These are phyloP conservation scores for Jackrogersella minutella DNA, from an alignment of 495 filamentous ascomycete genomes.

Conservation along the genomic window DNA sequence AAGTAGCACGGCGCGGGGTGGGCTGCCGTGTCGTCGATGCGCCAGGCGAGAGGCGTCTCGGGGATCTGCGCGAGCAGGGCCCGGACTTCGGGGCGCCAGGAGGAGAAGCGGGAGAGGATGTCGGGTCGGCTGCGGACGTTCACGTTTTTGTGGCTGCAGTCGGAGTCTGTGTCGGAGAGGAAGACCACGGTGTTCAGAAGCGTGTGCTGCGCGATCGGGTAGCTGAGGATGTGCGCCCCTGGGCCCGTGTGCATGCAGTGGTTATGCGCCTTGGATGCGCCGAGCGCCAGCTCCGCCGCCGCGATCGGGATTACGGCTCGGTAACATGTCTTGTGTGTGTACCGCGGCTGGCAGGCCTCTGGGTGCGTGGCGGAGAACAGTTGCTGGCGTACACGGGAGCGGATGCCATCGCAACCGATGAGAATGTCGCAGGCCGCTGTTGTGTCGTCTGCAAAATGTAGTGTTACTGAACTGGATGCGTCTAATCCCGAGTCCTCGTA, in stretches of 20 bases:
- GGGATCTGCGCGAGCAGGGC: constrained; percentile 46
- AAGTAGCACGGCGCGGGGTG: constrained; percentile 49
- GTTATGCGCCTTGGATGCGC: constrained; percentile 50
- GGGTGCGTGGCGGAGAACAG: constrained; percentile 41
- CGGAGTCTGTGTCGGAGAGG: neutral
- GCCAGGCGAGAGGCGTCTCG: constrained; percentile 50
- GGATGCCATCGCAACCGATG: constrained; percentile 66
- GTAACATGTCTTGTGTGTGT: constrained; percentile 57
- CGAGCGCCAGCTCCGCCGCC: constrained; percentile 49
- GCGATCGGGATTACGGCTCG: constrained; percentile 60
- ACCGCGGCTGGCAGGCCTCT: constrained; percentile 40
- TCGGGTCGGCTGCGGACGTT: neutral
- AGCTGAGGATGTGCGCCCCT: constrained; percentile 55
- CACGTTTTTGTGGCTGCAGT: neutral
- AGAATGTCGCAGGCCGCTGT: constrained; percentile 36
- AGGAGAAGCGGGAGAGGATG: constrained; percentile 1
- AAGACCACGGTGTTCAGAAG: constrained; percentile 61
- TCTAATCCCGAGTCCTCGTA: constrained; percentile 22
- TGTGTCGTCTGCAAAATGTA: constrained; percentile 60
- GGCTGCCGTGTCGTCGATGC: constrained; percentile 54
- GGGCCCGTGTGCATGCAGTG: constrained; percentile 56
- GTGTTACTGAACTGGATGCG: constrained; percentile 17
- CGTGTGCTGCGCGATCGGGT: constrained; percentile 44
- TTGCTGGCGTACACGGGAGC: constrained; percentile 52
- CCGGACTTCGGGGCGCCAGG: constrained; percentile 46